These are phyloP conservation scores for Alternaria sp. DNA, from an alignment of 2,329 filamentous ascomycete species.

Conservation along the genomic window DNA sequence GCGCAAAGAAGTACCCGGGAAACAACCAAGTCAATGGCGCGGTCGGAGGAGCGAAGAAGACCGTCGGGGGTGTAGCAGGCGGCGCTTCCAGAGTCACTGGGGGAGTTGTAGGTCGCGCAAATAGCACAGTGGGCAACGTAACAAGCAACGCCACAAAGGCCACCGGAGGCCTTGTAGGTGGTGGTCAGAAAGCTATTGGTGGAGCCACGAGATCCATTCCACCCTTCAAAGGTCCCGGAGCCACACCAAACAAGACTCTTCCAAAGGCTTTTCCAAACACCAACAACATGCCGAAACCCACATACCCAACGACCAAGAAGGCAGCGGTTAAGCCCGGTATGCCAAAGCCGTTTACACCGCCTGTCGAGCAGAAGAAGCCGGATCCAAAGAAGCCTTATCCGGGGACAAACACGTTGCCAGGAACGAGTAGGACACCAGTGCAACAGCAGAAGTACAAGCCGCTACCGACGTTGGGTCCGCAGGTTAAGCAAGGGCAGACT, in stretches of 20 bases:
- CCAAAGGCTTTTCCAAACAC: constrained; percentile 17
- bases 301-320: constrained; percentile 36
- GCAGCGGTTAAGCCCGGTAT: constrained; percentile 37
- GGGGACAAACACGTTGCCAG: constrained; percentile 42
- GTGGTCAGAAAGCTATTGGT: constrained; percentile 22
- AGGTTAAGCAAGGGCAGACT: constrained; percentile 40
- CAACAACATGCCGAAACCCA: constrained; percentile 25
- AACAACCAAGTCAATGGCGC: constrained; percentile 26
- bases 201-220: constrained; percentile 16
- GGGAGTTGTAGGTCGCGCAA: constrained; percentile 18
- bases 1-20: constrained; percentile 41
- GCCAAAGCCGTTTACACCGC: constrained; percentile 39
- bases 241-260: constrained; percentile 16
- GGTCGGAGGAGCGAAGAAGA: constrained; percentile 30
- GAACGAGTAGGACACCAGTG: constrained; percentile 38
- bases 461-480: constrained; percentile 33
- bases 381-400: constrained; percentile 38
- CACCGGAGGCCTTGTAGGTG: constrained; percentile 12
- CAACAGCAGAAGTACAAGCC: constrained; percentile 37
- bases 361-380: constrained; percentile 22
- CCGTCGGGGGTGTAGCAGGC: constrained; percentile 24
- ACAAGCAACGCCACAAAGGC: constrained; percentile 16
- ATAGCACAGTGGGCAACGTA: constrained; percentile 22
- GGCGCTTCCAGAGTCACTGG: constrained; percentile 18
- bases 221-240: constrained; percentile 15